Evolutionary conservation across 768 basidiomycete species (phyloP), one percentile per base, ranked within the genome.

Genomic region (Boletellus emodensis): DNA sequence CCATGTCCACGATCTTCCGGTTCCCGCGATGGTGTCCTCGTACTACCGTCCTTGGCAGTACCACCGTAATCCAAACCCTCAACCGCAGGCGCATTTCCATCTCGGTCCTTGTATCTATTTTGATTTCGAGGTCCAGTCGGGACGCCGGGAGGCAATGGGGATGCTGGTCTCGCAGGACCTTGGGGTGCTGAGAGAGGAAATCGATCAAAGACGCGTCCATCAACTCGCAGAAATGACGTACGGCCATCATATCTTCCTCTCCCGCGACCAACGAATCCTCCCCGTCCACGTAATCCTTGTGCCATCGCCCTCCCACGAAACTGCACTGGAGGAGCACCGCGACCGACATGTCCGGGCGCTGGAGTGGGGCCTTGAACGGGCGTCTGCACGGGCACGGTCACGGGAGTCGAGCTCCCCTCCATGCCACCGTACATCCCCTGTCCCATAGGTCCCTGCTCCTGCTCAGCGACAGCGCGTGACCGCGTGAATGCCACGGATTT

Each of bases 11-110:
- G 76, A 45, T 87, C 85, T 58, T 87, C 85, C 32, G 83, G 79
- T 56, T 88, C 85, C 17, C 78, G 78, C 46, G 81, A 83, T 0
- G 83, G 77, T 43, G 82, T 85, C 56, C 83, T 59, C 47, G 69
- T 62, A 46, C 65, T 41, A 40, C 65, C 69, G 37, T 78, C 74
- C 56, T 77, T 75, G 48, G 68, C 72, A 24, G 61, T 78, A 39
- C 84, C 88, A 3, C 88, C 90, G 58, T 93, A 93, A 64, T 93
- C 90, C 60, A 93, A 68, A n/a, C 90, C 90, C 62, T 92, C 90
- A 12, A 90, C 87, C 24, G 88, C 88, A 52, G 88, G 85, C 1
- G 87, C 86, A 61, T 89, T 89, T 14, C 82, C 83, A 61, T 92
- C 90, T 37, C 89, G 78, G 66, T 93, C 90, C 73, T 91, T 92